Percentiles rank a stretch among this genome's conserved stretches.
These are phyloP conservation scores for Lactarius deliciosus DNA, from an alignment of 768 basidiomycete genomes.

Conservation along the genomic window DNA sequence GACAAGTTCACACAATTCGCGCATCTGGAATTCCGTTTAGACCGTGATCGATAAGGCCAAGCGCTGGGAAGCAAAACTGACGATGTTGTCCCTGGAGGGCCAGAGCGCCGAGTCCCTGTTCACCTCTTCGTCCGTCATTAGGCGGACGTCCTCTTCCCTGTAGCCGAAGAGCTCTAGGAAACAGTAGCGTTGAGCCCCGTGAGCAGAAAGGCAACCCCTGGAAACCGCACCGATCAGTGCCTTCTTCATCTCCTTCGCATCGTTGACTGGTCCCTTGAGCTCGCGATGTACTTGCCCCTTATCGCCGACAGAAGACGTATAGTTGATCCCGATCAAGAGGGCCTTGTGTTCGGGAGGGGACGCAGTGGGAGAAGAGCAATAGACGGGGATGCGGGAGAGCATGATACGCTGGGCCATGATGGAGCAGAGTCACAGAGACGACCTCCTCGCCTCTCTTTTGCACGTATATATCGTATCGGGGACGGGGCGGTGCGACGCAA, in stretches of 20 bases:
- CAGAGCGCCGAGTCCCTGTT: neutral
- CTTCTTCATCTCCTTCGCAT: conserved; percentile 20
- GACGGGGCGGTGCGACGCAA: neutral
- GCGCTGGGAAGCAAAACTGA: neutral
- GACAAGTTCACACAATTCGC: conserved; percentile 24
- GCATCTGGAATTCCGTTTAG: conserved; percentile 14
- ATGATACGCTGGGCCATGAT: neutral
- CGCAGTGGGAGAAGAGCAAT: neutral
- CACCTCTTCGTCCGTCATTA: conserved; percentile 27
- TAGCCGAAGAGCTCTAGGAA: conserved; percentile 7
- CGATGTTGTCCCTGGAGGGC: conserved; percentile 26
- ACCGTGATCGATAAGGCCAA: neutral
- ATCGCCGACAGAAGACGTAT: neutral
- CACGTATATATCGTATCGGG: neutral
- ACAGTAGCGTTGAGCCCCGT: neutral
- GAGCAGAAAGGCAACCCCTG: too few species aligned
- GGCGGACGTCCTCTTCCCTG: conserved; percentile 11
- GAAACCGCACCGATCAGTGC: conserved; percentile 18
- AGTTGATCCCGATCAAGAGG: conserved; percentile 15
- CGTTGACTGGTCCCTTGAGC: conserved; percentile 12
- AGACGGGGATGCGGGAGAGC: neutral
- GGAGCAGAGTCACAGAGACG: too few species aligned
- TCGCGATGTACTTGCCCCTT: neutral
- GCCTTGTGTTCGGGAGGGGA: neutral
- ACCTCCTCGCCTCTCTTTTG: too few species aligned